Base-by-base conservation (phyloP, 177 flowering plant genomes). In the Vitis hybrid region DNA sequence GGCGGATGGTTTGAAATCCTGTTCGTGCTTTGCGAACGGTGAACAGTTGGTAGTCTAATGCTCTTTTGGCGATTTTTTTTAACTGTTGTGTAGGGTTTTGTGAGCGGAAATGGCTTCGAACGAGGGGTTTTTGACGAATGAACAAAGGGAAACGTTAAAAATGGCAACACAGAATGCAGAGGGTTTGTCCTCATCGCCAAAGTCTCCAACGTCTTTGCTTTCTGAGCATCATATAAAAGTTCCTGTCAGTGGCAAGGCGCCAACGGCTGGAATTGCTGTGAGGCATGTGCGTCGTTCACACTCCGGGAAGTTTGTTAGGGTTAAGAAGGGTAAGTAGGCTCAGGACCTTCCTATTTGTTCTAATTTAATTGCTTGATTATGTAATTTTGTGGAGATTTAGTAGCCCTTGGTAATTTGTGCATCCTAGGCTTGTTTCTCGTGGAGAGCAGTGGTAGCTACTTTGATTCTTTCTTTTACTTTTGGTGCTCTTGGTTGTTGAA, bases 231-330 rank as follows among this genome's bases (percentile, higher is more conserved):
- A 68, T 56, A 65, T 86, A 18, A 91, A 83, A 72, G 88, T 81
- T 56, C 72, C 84, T 58, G 82, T 84, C 3, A 85, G 83, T 55
- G 83, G 80, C 2, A 88, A 77, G 77, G 88, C 83, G 0, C 80
- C 85, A 1, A 75, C 83, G 0, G 80, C 81, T 74, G 91, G 89
- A 45, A 73, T 80, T 69, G 86, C 86, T 11, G 87, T 76, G 55
- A 85, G 85, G 76, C 92, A 89, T 65, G 86, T 89, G 13, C 87
- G 97, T 5, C 77, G 97, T 6, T 77, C 99, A 11, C 97, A 93
- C 72, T 91, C 98, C 0, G 98, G 98, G 56, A 95, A 95, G 87
- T 56, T 73, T 32, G 77, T 78, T 10, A 85, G 95, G 2, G 91
- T 80, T 2, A 95, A 95, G 89, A 95, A 95, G 78, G 98, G 99